A percentile compares a stretch with the other conserved stretches of the same genome.
Evolutionary conservation across 495 filamentous ascomycete species (phyloP).

Genomic region (Collariella sp.): DNA sequence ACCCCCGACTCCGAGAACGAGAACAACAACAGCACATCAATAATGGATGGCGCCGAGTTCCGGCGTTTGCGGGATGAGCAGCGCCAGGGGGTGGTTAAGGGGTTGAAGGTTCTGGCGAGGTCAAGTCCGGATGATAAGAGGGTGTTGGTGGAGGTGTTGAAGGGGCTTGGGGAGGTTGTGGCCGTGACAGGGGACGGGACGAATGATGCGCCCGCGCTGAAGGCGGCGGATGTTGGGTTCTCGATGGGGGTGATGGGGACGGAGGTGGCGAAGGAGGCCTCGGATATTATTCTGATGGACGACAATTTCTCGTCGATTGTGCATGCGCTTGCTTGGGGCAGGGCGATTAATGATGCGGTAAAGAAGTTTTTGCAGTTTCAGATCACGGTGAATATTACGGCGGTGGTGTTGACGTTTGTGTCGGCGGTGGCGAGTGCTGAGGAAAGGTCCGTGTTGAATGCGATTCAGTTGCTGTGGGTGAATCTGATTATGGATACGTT

Average conservation of each 20-base stretch:
- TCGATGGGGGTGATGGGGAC: constrained; percentile 81
- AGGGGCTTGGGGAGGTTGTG: constrained; percentile 49
- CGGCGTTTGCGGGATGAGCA: constrained; percentile 56
- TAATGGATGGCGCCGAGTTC: constrained; percentile 75
- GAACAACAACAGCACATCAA: too few relatives aligned
- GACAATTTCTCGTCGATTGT: constrained; percentile 77
- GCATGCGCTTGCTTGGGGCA: constrained; percentile 69
- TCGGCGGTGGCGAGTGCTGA: constrained; percentile 59
- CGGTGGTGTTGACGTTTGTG: constrained; percentile 69
- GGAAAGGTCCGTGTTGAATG: constrained; percentile 64
- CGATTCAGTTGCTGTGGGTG: constrained; percentile 80
- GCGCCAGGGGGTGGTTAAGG: constrained; percentile 57
- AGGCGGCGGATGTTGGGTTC: constrained; percentile 70
- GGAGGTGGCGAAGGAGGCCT: constrained; percentile 80
- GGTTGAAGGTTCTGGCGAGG: constrained; percentile 59
- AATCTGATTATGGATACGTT: constrained; percentile 90
- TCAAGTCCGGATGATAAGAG: constrained; percentile 57
- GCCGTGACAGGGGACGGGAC: constrained; percentile 70
- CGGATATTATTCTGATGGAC: constrained; percentile 76
- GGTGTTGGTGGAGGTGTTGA: constrained; percentile 59
- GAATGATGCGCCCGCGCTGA: constrained; percentile 71
- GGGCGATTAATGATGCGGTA: constrained; percentile 76
- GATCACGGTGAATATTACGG: constrained; percentile 80
- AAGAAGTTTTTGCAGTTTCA: constrained; percentile 87
- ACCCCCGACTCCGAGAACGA: constrained; percentile 37